Base-by-base conservation (phyloP, 1,284 basidiomycete genomes). In the Tausonia pullulans region DNA sequence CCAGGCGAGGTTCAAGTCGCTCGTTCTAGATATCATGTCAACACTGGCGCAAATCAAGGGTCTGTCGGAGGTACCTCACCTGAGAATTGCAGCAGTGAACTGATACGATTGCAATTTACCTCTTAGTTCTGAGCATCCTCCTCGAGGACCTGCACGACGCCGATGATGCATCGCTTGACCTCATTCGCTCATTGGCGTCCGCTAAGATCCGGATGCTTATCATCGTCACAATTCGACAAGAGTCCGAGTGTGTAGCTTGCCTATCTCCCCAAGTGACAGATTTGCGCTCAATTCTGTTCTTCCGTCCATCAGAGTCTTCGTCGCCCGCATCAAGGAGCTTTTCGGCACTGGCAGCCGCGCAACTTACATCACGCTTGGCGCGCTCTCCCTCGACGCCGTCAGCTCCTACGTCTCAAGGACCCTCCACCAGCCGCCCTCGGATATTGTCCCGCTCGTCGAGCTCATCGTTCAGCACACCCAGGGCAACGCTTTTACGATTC, bases 61-160 rank as follows among this genome's bases (percentile, higher is more conserved):
- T 61, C 11, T n/a, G 16, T 50, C 7, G 5, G 46, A 46, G 27
- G 27, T 27, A 27, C 27, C 27, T 60, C 13, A 10, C 14, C 4
- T 13, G 8, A 7, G 8, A 57, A 27, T 45, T 16, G 41, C 6
- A 45, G 9, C n/a, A n/a, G 10, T 9, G 14, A 48, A 39, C 7
- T 27, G 14, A 11, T 16, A 16, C n/a, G 46, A 27, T 39, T n/a
- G 14, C 46, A 7, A 6, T 6, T 41, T 44, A 13, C 51, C 50
- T 11, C 51, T 5, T 48, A 14, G 40, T 49, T 13, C 44, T 56
- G 55, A 46, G 16, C 45, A 39, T 60, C 57, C 16, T 86, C 69
- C 75, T 87, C 58, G 85, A 87, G 71, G 85, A 87, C 72, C 72
- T 87, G 11, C 85, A 87, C 68, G 84, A 86, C 70, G 85, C 85